phyloP scores from a whole-genome alignment of 1,284 basidiomycete species.

The Rhodotorula sp. region DNA sequence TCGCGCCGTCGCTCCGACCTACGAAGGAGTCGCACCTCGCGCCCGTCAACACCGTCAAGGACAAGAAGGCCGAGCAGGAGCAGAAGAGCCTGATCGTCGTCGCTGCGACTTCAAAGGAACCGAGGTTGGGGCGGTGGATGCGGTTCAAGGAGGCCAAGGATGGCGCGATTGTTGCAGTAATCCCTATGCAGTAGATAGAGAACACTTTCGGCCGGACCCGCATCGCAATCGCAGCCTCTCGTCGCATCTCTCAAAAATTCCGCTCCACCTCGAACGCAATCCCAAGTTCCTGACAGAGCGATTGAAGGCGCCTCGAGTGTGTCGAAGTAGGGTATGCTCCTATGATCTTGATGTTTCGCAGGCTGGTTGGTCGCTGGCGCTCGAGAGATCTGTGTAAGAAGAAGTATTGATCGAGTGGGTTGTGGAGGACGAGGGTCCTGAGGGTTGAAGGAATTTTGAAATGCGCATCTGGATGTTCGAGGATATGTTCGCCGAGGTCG shows the following conservation, averaged over 20 bases:
- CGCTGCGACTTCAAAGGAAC: slow-evolving; percentile 81
- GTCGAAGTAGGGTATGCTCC: slow-evolving; percentile 10
- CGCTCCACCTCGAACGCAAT: slow-evolving; percentile 6
- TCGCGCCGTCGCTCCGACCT: slow-evolving; percentile 61
- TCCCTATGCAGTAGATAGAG: slow-evolving; percentile 21
- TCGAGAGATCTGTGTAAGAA: neutral
- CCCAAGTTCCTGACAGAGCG: neutral
- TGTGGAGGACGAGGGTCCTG: slow-evolving; percentile 5
- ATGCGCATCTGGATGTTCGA: too few species aligned
- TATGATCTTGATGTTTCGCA: neutral
- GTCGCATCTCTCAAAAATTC: neutral
- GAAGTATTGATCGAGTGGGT: slow-evolving; percentile 1
- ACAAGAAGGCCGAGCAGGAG: slow-evolving; percentile 39
- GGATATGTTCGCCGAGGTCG: too few species aligned
- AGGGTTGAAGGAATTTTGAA: neutral
- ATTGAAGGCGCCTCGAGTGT: neutral
- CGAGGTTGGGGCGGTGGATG: slow-evolving; percentile 84
- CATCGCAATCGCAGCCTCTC: neutral
- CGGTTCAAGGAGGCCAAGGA: slow-evolving; percentile 70
- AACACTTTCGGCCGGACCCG: neutral
- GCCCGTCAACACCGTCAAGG: slow-evolving; percentile 10
- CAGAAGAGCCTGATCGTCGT: slow-evolving; percentile 62
- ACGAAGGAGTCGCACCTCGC: slow-evolving; percentile 20
- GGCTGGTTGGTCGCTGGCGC: neutral
- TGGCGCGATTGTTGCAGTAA: slow-evolving; percentile 60